Base-by-base conservation (phyloP, 1,284 basidiomycete species). In the Xanthoconium separans region DNA sequence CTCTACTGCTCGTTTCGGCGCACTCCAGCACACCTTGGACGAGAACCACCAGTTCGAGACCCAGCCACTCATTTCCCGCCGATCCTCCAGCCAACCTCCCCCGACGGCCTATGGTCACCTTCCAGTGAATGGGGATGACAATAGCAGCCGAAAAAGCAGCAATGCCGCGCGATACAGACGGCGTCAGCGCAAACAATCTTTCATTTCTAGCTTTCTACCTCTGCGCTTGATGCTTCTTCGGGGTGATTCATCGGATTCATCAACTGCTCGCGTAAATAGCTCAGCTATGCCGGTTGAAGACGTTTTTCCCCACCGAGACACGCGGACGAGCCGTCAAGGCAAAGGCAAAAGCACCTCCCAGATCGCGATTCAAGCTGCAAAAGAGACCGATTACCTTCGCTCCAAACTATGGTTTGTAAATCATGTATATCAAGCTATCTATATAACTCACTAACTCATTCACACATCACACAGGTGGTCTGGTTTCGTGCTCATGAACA, bases 401-500 rank as follows among this genome's bases (percentile, higher is more conserved):
- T 92, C 89, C 8, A 92, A 86, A 66, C 66, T 95, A 56, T 99
- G 89, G 89, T 89, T 62, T 31, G 71, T 69, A 50, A 27, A 15
- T 51, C 46, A 8, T 44, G n/a, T 30, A 16, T 10, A 40, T 33
- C n/a, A 43, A 39, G 8, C 24, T n/a, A 27, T 27, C 45, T 37
- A 29, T 4, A 30, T 37, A 24, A 56, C 47, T 42, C 18, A 15
- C 33, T 37, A 20, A 56, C 47, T 42, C 16, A 15, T 55, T n/a
- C n/a, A n/a, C n/a, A n/a, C n/a, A n/a, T 43, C 42, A n/a, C 51
- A 6, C 51, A 91, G 95, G 95, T 97, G 95, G 94, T 64, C 83
- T 8, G 96, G 96, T 0, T 88, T 98, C 58, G 64, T 84, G 12
- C 77, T 98, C 44, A 96, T 98, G 87, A 91, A 92, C 58, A 58